Evolutionary conservation across 345 rosid genomes (phyloP).

Genomic region (Ceriops zippeliana): DNA sequence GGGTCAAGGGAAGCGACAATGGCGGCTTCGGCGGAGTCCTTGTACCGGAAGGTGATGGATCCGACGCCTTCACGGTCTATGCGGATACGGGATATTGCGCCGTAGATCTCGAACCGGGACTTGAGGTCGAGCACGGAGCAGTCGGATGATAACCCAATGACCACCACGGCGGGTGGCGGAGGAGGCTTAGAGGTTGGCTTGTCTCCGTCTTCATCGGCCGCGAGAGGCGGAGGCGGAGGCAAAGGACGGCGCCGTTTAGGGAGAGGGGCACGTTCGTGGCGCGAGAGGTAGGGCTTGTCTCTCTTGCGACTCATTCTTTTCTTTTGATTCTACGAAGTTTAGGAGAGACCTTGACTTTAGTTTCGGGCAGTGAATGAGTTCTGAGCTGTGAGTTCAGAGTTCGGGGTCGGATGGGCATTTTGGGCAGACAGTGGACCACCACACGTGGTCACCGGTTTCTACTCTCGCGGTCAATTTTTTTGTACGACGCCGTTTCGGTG

Average conservation of each 20-base stretch:
- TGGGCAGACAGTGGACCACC: no score
- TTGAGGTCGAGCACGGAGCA: slow-evolving; percentile 90
- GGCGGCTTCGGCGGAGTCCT: slow-evolving; percentile 76
- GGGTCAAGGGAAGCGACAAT: slow-evolving; percentile 69
- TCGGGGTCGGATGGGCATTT: no score
- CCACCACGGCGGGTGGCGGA: slow-evolving; percentile 63
- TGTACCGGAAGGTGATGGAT: slow-evolving; percentile 52
- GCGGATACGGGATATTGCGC: slow-evolving; percentile 77
- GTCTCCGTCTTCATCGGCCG: slow-evolving; percentile 26
- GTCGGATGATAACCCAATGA: slow-evolving; percentile 48
- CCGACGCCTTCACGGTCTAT: slow-evolving; percentile 66
- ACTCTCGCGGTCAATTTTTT: no score
- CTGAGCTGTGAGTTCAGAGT: no score
- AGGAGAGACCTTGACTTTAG: no score
- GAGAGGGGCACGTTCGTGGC: slow-evolving; percentile 30
- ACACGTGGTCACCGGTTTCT: no score
- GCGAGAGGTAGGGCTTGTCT: slow-evolving; percentile 49
- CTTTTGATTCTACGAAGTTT: no score
- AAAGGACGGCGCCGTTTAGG: slow-evolving; percentile 59
- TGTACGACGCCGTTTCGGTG: no score
- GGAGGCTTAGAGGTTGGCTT: slow-evolving; percentile 37
- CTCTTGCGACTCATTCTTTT: slow-evolving; percentile 51
- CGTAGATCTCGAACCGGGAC: slow-evolving; percentile 92
- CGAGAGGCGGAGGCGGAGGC: slow-evolving; percentile 21
- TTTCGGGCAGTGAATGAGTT: background rate